Evolutionary conservation across 176 grass and related monocot species (phyloP).

Genomic region (Aegilops tauschii): DNA sequence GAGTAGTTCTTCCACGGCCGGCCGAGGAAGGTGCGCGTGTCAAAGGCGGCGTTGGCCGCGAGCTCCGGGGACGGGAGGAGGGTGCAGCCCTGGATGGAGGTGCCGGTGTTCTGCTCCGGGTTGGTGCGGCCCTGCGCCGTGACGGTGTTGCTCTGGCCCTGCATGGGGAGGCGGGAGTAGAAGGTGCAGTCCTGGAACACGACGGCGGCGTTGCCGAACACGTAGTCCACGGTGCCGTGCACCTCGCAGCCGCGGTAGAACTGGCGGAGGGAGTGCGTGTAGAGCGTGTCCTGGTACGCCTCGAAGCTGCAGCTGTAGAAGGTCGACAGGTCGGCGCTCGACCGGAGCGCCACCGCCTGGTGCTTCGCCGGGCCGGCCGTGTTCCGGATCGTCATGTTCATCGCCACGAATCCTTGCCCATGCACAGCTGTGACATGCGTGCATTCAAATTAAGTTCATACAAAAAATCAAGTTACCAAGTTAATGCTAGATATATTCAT

Average conservation of each 20-base stretch:
- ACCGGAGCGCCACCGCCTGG: constrained; percentile 68
- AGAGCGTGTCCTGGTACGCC: constrained; percentile 76
- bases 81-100: constrained; percentile 56
- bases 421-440: constrained; percentile 36
- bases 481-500: no score
- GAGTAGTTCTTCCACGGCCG: constrained; percentile 66
- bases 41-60: constrained; percentile 9
- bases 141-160: constrained; percentile 74
- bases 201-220: constrained; percentile 81
- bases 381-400: constrained; percentile 78
- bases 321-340: constrained; percentile 57
- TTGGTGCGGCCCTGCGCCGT: constrained; percentile 68
- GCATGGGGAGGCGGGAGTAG: constrained; percentile 60
- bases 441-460: neutral
- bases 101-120: constrained; percentile 86
- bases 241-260: constrained; percentile 76
- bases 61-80: constrained; percentile 49
- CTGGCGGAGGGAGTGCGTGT: constrained; percentile 78
- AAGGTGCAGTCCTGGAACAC: constrained; percentile 72
- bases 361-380: constrained; percentile 58
- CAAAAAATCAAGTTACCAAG: neutral
- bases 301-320: constrained; percentile 74
- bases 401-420: constrained; percentile 65
- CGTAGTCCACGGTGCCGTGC: constrained; percentile 74
- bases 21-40: constrained; percentile 45